A percentile compares a stretch with the other conserved stretches of the same genome.
These are phyloP conservation scores for Anthracocystis panici-leucophaei DNA, from an alignment of 1,284 basidiomycete species.

Conservation along the genomic window DNA sequence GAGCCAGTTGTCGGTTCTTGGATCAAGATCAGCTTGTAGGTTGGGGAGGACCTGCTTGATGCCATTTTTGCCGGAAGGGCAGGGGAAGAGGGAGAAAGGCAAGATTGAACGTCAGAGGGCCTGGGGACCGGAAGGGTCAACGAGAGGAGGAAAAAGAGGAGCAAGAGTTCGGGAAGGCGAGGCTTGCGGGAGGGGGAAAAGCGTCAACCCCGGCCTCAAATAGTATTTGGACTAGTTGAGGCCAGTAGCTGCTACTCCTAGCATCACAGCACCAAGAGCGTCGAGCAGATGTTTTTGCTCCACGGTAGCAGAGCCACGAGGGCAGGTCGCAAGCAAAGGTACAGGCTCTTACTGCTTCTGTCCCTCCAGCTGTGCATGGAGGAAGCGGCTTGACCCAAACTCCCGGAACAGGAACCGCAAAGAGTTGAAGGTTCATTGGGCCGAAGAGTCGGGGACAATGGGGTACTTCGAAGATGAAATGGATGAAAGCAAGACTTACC, in stretches of 20 bases:
- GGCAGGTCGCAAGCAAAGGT: neutral
- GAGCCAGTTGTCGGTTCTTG: slow-evolving; percentile 51
- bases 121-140: neutral
- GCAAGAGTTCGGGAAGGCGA: neutral
- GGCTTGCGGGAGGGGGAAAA: neutral
- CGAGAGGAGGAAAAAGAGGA: neutral
- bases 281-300: neutral
- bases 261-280: slow-evolving; percentile 1
- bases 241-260: neutral
- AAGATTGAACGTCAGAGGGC: neutral
- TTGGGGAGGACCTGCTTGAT: slow-evolving; percentile 11
- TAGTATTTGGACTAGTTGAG: slow-evolving; percentile 1
- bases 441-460: neutral
- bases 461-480: neutral
- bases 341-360: neutral
- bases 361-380: neutral
- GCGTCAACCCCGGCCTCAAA: neutral
- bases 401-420: neutral
- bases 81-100: neutral
- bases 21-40: slow-evolving; percentile 40
- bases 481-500: slow-evolving; percentile 12
- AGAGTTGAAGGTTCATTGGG: neutral
- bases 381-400: neutral
- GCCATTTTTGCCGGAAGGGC: slow-evolving; percentile 8
- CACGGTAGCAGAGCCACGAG: neutral